phyloP scores from a whole-genome alignment of 176 grass and related monocot species.

The Musa itinerans region DNA sequence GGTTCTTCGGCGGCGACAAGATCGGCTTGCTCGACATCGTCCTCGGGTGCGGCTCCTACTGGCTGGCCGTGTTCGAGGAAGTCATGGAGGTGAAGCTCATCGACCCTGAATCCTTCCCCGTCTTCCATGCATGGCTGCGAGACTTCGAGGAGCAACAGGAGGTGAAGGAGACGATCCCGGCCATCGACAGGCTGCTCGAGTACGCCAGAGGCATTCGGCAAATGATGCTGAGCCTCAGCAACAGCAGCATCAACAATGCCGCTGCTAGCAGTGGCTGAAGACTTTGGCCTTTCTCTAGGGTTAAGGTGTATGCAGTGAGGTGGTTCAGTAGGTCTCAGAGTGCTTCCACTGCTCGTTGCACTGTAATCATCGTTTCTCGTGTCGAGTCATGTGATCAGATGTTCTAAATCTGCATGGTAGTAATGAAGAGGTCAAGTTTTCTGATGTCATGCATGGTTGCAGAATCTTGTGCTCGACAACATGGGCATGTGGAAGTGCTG shows the following conservation, averaged over 20 bases:
- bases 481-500: no score
- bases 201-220: not conserved
- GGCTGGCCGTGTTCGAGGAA: slow-evolving; percentile 19
- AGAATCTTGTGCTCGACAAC: no score
- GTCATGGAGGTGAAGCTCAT: slow-evolving; percentile 15
- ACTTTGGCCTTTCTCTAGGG: no score
- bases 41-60: slow-evolving; percentile 20
- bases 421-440: no score
- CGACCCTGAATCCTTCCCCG: not conserved
- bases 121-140: slow-evolving; percentile 8
- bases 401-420: no score
- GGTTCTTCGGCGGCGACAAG: slow-evolving; percentile 16
- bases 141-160: slow-evolving; percentile 11
- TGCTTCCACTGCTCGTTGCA: no score
- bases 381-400: no score
- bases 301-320: no score
- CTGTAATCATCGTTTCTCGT: no score
- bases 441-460: no score
- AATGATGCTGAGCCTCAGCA: not conserved
- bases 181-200: slow-evolving; percentile 14
- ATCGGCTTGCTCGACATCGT: slow-evolving; percentile 14
- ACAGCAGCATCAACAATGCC: not conserved
- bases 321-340: no score
- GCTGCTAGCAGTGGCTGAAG: not conserved
- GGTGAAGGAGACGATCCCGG: slow-evolving; percentile 6